phyloP scores from a whole-genome alignment of 257 asterid genomes.

The Mentha longifolia region DNA sequence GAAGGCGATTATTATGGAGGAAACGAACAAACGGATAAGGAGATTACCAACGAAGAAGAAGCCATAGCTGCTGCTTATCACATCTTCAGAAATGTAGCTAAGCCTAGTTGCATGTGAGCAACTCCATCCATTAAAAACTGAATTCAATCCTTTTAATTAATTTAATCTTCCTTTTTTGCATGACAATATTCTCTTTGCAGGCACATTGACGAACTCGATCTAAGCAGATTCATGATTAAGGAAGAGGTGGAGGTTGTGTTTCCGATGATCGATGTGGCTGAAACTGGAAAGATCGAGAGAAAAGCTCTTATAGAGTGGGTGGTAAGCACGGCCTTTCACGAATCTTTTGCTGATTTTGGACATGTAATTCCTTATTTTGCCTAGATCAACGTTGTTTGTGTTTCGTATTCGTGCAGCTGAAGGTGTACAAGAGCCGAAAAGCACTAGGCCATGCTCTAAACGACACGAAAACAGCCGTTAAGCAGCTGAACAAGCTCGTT shows the following conservation, averaged over 20 bases:
- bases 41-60: slow-evolving; percentile 78
- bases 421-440: slow-evolving; percentile 76
- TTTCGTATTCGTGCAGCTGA: slow-evolving; percentile 54
- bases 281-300: slow-evolving; percentile 66
- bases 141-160: not conserved
- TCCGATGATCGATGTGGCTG: slow-evolving; percentile 73
- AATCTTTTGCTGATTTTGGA: not conserved
- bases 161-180: not conserved
- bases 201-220: slow-evolving; percentile 69
- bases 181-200: slow-evolving; percentile 35
- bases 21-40: slow-evolving; percentile 62
- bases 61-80: slow-evolving; percentile 89
- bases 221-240: slow-evolving; percentile 79
- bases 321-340: slow-evolving; percentile 46
- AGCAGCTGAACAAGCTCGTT: slow-evolving; percentile 69
- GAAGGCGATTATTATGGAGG: slow-evolving; percentile 47
- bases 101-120: slow-evolving; percentile 63
- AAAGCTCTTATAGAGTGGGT: slow-evolving; percentile 75
- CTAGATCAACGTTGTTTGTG: slow-evolving; percentile 37
- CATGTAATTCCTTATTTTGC: too few relatives aligned
- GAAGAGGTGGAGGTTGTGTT: slow-evolving; percentile 82
- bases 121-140: not conserved
- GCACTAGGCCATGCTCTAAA: slow-evolving; percentile 77
- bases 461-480: slow-evolving; percentile 84
- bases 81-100: slow-evolving; percentile 73